A percentile compares a stretch with the other conserved stretches of the same genome.
Evolutionary conservation across 345 rosid species (phyloP).

Genomic region (Laguncularia racemosa): DNA sequence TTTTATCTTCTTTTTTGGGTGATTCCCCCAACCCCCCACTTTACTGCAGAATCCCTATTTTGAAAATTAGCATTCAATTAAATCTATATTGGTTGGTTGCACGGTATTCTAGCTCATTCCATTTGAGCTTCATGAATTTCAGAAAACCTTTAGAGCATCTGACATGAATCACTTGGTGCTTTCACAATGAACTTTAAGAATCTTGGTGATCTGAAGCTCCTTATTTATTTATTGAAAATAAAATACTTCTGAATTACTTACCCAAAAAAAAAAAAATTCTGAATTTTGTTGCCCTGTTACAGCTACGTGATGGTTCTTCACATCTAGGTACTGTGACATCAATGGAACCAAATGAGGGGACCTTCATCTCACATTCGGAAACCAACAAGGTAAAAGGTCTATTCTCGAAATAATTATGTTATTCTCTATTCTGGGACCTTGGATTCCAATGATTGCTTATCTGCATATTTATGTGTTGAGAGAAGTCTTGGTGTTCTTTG

Average conservation of each 20-base stretch:
- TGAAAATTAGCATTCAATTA: too few relatives aligned
- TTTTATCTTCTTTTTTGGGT: too few relatives aligned
- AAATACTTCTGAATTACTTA: conserved; percentile 13
- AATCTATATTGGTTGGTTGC: not conserved
- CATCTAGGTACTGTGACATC: conserved; percentile 91
- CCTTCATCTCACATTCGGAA: conserved; percentile 65
- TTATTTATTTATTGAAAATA: not conserved
- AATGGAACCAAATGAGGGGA: conserved; percentile 92
- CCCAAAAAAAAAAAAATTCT: too few relatives aligned
- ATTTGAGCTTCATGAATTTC: not conserved
- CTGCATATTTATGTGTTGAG: not conserved
- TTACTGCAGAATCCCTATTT: too few relatives aligned
- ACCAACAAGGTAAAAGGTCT: conserved; percentile 38
- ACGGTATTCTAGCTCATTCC: not conserved
- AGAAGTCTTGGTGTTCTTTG: not conserved
- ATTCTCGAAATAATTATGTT: not conserved
- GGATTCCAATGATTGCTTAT: not conserved
- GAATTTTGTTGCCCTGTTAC: conserved; percentile 19
- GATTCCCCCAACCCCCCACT: too few relatives aligned
- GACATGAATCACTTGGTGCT: too few relatives aligned
- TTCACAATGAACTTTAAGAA: too few relatives aligned
- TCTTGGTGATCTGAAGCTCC: not conserved
- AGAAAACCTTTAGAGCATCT: too few relatives aligned
- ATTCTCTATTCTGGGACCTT: not conserved
- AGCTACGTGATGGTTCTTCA: conserved; percentile 89